These are phyloP conservation scores for Silene noctiflora DNA, from an alignment of 179 eudicot genomes.

Conservation along the genomic window DNA sequence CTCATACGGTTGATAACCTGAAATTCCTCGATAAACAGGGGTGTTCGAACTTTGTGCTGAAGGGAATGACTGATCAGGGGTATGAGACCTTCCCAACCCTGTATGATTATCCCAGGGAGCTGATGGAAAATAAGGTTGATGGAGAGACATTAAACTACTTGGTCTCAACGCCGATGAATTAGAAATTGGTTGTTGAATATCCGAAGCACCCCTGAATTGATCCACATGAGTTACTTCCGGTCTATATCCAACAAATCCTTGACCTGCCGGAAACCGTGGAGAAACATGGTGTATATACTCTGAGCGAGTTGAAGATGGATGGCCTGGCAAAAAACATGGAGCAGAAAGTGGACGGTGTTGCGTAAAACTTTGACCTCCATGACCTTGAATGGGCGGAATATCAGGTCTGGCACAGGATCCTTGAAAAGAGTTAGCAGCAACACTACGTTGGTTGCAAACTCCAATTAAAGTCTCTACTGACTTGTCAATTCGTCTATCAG, in stretches of 20 bases:
- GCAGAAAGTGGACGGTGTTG: background rate
- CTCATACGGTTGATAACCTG: background rate
- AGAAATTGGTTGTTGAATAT: background rate
- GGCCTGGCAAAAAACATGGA: slow-evolving; percentile 7
- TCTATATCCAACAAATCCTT: background rate
- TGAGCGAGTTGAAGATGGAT: background rate
- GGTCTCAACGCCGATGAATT: slow-evolving; percentile 10
- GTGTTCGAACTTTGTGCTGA: background rate
- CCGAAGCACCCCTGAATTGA: background rate
- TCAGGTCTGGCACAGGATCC: background rate
- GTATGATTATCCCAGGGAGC: background rate
- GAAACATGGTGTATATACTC: background rate
- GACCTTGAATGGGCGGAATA: slow-evolving; percentile 7
- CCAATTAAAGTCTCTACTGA: background rate
- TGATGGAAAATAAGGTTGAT: slow-evolving; percentile 14
- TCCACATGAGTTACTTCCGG: slow-evolving; percentile 4
- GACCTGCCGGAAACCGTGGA: background rate
- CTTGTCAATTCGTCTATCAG: background rate
- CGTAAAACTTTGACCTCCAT: slow-evolving; percentile 8
- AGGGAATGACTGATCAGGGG: background rate
- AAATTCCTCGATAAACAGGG: background rate
- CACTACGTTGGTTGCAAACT: background rate
- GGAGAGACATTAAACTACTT: slow-evolving; percentile 5
- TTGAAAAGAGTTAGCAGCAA: slow-evolving; percentile 2
- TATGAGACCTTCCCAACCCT: slow-evolving; percentile 7